Evolutionary conservation across 768 basidiomycete species (phyloP).

Genomic region (Hericium coralloides): DNA sequence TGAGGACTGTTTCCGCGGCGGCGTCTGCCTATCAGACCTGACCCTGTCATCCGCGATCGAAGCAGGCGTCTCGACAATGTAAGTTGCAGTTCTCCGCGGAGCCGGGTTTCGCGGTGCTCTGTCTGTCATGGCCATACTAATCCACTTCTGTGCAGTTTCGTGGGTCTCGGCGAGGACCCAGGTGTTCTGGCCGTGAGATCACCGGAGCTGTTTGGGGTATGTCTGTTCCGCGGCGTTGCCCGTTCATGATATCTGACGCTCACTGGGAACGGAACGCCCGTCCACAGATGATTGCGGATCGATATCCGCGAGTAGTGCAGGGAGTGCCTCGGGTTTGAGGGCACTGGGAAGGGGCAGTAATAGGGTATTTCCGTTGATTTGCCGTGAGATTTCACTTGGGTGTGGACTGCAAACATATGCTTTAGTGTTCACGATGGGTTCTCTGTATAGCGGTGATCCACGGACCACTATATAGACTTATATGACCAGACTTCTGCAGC

Average conservation of each 20-base stretch:
- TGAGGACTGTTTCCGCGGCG: neutral
- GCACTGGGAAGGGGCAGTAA: neutral
- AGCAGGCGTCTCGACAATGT: constrained; percentile 86
- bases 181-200: constrained; percentile 65
- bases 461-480: too few relatives aligned
- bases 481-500: too few relatives aligned
- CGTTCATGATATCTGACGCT: neutral
- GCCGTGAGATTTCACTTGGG: too few relatives aligned
- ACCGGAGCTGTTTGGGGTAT: constrained; percentile 58
- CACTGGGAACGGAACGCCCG: neutral
- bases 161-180: constrained; percentile 80
- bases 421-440: too few relatives aligned
- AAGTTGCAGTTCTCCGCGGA: constrained; percentile 15
- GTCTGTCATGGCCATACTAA: neutral
- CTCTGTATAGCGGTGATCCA: too few relatives aligned
- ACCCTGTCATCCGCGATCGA: constrained; percentile 70
- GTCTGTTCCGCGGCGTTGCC: constrained; percentile 13
- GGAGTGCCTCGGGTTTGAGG: constrained; percentile 37
- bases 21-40: constrained; percentile 33
- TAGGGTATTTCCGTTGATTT: neutral
- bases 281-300: constrained; percentile 49
- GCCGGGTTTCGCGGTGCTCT: neutral
- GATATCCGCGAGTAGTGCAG: constrained; percentile 62
- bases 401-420: too few relatives aligned
- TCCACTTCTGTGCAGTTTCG: constrained; percentile 40